Percentiles rank a stretch among this genome's conserved stretches.
Conservation (phyloP, 192 early-diverging fungal species). For the Gamsiella multidivaricata region DNA sequence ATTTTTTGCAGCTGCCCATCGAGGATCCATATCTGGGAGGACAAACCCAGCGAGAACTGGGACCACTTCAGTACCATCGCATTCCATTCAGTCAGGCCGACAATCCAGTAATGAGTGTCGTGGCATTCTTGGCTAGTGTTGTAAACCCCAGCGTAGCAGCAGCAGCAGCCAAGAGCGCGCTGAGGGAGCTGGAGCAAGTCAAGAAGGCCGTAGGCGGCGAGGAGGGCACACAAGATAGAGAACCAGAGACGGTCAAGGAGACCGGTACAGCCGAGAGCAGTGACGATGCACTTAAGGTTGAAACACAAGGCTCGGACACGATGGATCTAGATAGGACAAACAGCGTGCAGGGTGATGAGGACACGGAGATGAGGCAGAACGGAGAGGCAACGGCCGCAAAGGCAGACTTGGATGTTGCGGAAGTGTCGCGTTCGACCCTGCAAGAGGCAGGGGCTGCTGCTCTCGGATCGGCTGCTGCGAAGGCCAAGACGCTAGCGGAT, state of each 20-base stretch:
- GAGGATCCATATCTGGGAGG: conserved; percentile 79
- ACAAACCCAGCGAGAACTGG: conserved; percentile 56
- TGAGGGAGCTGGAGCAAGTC: conserved; percentile 71
- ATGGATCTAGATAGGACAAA: conserved; percentile 55
- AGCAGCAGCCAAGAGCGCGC: conserved; percentile 87
- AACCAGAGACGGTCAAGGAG: neutral
- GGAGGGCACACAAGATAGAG: neutral
- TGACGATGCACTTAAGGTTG: conserved; percentile 15
- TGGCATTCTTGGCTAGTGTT: conserved; percentile 87
- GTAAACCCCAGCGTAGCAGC: conserved; percentile 90
- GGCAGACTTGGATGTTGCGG: conserved; percentile 9
- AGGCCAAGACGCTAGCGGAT: conserved; percentile 81
- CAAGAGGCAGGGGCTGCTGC: conserved; percentile 86
- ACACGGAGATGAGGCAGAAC: conserved; percentile 14
- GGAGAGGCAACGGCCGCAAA: neutral
- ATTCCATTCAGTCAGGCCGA: conserved; percentile 85
- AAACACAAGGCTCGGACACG: conserved; percentile 1
- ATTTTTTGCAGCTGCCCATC: conserved; percentile 91
- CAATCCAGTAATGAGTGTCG: conserved; percentile 93
- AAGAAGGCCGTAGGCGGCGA: conserved; percentile 10
- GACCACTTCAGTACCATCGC: conserved; percentile 78
- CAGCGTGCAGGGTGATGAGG: conserved; percentile 5
- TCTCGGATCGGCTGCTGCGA: conserved; percentile 91
- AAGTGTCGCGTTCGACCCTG: conserved; percentile 58
- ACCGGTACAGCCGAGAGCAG: conserved; percentile 4